Evolutionary conservation across 83 land plant genomes (phyloP), one percentile per base, ranked within the genome.

Genomic region (Diphasiastrum complanatum): DNA sequence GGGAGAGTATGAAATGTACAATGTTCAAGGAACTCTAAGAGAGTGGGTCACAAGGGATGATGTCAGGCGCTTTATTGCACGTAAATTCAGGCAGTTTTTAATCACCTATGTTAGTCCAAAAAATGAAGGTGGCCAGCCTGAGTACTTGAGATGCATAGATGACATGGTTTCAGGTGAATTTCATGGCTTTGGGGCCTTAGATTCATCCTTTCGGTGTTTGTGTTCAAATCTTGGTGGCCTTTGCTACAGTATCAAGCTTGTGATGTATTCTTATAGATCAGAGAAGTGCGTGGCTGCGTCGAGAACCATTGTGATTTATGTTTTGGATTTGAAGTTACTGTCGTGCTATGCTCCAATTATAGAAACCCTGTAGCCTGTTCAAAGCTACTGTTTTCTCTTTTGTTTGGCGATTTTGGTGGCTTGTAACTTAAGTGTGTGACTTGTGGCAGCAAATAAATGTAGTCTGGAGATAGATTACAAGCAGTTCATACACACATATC

Each of bases 41-140:
- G 95, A 85, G 37, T 88, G 96, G 96, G 91, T 92, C 34, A 85
- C 95, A 5, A 70, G 96, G 68, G 91, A 92, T 76, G 98, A 88
- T 54, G 91, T 92, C 11, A 86, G 98, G 5, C 81, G 96, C 12
- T 88, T 92, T 65, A 81, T 92, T 51, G 82, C 77, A 10, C 83
- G 83, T 53, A 92, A 85, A 61, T 92, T 92, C 54, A 83, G 83
- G 63, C 82, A 85, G 34, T 92, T 92, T 47, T 49, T 92, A 43
- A 70, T 77, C n/a, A 88, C 84, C 0, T 92, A 81, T 60, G 78
- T 78, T 34, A 83, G 78, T 49, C 83, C 81, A 25, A 88, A 81
- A 68, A 78, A 73, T 54, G 80, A 79, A 25, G 62, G 70, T 64
- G 85, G 82, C 14, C 80, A 83, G 48, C 58, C 60, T 45, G 91